phyloP scores from a whole-genome alignment of 306 rosid species.

The Begonia fuchsioides region DNA sequence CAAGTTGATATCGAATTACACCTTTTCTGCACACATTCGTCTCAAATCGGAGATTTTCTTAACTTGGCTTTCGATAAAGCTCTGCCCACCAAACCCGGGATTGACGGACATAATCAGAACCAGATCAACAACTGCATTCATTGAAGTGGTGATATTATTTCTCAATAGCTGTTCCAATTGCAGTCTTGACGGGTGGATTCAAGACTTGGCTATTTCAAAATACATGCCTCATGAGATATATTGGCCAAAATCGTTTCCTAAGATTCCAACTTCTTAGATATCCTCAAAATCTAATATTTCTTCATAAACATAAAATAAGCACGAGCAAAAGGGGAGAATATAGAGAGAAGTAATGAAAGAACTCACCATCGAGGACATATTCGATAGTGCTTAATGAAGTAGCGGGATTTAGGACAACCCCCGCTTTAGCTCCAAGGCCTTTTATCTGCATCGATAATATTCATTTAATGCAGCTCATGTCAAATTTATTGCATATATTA shows the following conservation, averaged over 20 bases:
- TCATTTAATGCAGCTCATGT: no score
- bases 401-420: constrained; percentile 93
- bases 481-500: no score
- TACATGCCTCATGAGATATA: no score
- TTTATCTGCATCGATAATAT: constrained; percentile 34
- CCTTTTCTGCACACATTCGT: constrained; percentile 89
- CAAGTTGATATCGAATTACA: constrained; percentile 11
- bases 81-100: constrained; percentile 99
- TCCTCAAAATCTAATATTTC: no score
- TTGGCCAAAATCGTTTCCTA: no score
- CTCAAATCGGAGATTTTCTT: constrained; percentile 97
- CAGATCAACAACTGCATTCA: constrained; percentile 79
- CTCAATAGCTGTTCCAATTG: no score
- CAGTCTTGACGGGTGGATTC: no score
- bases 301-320: no score
- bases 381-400: constrained; percentile 79
- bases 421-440: constrained; percentile 96
- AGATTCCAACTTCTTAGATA: no score
- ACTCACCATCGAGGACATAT: constrained; percentile 92
- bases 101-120: constrained; percentile 97
- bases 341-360: background rate
- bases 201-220: no score
- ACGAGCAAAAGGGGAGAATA: background rate
- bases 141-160: background rate
- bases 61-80: constrained; percentile 99